These are phyloP conservation scores for Isabelozyma heimii DNA, from an alignment of 805 yeast genomes.

Conservation along the genomic window DNA sequence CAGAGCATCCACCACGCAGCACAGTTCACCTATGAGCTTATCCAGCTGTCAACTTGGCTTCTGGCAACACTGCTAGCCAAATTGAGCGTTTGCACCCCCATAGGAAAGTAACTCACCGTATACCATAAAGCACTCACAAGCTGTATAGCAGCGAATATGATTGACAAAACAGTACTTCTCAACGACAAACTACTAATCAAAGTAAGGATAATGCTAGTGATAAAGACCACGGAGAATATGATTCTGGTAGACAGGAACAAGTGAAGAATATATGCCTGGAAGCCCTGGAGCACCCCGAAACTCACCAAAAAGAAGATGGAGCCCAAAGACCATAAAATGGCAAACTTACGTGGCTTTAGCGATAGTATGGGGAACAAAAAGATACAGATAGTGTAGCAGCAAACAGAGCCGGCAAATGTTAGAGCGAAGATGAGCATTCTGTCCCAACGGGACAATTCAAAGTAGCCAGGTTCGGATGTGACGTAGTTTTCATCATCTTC, in stretches of 20 bases:
- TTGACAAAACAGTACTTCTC: constrained; percentile 36
- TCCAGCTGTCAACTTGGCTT: constrained; percentile 44
- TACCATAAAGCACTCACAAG: constrained; percentile 43
- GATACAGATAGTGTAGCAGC: constrained; percentile 41
- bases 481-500: constrained; percentile 44
- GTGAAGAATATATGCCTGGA: constrained; percentile 37
- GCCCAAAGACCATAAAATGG: constrained; percentile 47
- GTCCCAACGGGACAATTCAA: constrained; percentile 45
- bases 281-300: constrained; percentile 46
- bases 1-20: too few relatives aligned
- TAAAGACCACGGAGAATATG: constrained; percentile 35
- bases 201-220: constrained; percentile 39
- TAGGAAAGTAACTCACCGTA: constrained; percentile 47
- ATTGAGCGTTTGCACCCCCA: constrained; percentile 43
- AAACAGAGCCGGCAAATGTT: constrained; percentile 40
- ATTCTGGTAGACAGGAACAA: constrained; percentile 41
- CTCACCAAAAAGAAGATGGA: constrained; percentile 44
- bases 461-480: constrained; percentile 42
- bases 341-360: constrained; percentile 44
- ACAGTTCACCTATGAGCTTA: constrained; percentile 19
- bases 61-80: constrained; percentile 43
- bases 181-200: constrained; percentile 34
- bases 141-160: constrained; percentile 40
- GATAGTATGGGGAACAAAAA: constrained; percentile 42
- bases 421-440: constrained; percentile 44